These are phyloP conservation scores for Berkeleyomyces basicola DNA, from an alignment of 2,329 filamentous ascomycete genomes.

Conservation along the genomic window DNA sequence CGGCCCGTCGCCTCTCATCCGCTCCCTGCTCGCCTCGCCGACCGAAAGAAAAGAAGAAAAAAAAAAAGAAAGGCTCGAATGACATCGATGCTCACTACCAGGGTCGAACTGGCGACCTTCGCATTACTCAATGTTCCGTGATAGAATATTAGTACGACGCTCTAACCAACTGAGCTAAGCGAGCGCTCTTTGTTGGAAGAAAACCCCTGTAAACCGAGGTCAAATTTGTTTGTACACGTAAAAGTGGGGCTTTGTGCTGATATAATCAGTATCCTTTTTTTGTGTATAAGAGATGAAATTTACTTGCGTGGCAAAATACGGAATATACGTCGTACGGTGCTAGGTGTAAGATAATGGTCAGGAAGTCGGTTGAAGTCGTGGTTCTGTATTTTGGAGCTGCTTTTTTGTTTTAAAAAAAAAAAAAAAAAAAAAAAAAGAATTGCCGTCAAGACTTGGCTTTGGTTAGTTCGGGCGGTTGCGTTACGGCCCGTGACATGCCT, in stretches of 20 bases:
- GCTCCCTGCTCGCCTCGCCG: background rate
- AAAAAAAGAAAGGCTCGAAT: background rate
- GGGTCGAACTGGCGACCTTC: slow-evolving; percentile 13
- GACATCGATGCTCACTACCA: slow-evolving; percentile 9
- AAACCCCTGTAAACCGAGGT: background rate
- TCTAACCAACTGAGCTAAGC: slow-evolving; percentile 12
- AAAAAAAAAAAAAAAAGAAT: background rate
- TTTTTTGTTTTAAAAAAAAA: background rate
- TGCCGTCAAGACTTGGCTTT: background rate
- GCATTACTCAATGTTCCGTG: slow-evolving; percentile 5
- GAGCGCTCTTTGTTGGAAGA: background rate
- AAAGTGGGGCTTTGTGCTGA: too few relatives aligned
- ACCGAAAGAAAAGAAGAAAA: background rate
- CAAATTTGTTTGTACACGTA: too few relatives aligned
- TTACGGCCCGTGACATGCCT: background rate
- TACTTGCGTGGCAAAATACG: too few relatives aligned
- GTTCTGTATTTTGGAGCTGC: too few relatives aligned
- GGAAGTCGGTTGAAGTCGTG: too few relatives aligned
- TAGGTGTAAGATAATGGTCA: too few relatives aligned
- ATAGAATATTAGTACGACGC: slow-evolving; percentile 11
- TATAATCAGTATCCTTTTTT: too few relatives aligned
- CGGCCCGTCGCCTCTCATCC: too few relatives aligned
- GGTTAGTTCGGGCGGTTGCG: background rate
- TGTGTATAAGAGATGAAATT: too few relatives aligned
- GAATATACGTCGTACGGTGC: too few relatives aligned